A percentile compares a stretch with the other conserved stretches of the same genome.
These are phyloP conservation scores for Chlorella sp. DNA, from an alignment of 139 green algal genomes.

Conservation along the genomic window DNA sequence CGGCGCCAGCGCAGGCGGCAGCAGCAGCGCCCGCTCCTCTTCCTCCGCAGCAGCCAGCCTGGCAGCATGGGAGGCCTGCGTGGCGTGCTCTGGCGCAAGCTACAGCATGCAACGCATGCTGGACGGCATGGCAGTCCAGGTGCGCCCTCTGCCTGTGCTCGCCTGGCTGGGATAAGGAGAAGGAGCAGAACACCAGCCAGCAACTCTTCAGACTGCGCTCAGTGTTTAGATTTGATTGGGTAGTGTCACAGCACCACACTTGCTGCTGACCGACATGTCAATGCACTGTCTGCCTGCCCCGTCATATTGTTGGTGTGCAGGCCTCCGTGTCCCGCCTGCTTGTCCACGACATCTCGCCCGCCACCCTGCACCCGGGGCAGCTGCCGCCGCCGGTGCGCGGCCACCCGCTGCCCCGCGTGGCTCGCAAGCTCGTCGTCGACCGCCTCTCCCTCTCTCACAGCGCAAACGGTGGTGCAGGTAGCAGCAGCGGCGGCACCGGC, in stretches of 20 bases:
- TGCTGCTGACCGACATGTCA: background rate
- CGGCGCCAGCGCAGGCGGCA: background rate
- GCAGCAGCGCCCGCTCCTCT: background rate
- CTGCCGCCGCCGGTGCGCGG: slow-evolving; percentile 15
- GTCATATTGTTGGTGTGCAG: background rate
- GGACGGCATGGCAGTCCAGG: slow-evolving; percentile 6
- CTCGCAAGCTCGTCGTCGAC: slow-evolving; percentile 4
- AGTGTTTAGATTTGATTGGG: background rate
- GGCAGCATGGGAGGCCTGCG: background rate
- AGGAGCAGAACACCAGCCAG: background rate
- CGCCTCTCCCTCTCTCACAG: background rate
- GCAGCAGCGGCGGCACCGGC: background rate
- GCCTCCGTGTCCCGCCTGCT: slow-evolving; percentile 12
- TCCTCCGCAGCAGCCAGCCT: background rate
- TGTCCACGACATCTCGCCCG: slow-evolving; percentile 10
- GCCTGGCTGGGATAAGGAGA: background rate
- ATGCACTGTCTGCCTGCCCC: background rate
- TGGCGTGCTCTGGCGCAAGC: background rate
- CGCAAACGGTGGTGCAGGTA: background rate
- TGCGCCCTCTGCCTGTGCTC: background rate
- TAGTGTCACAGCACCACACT: background rate
- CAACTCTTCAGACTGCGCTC: background rate
- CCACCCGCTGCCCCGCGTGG: background rate
- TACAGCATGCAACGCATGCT: slow-evolving; percentile 16
- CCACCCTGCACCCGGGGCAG: background rate